Base-by-base conservation (phyloP, 2,329 filamentous ascomycete species). In the Penicillium polonicum region DNA sequence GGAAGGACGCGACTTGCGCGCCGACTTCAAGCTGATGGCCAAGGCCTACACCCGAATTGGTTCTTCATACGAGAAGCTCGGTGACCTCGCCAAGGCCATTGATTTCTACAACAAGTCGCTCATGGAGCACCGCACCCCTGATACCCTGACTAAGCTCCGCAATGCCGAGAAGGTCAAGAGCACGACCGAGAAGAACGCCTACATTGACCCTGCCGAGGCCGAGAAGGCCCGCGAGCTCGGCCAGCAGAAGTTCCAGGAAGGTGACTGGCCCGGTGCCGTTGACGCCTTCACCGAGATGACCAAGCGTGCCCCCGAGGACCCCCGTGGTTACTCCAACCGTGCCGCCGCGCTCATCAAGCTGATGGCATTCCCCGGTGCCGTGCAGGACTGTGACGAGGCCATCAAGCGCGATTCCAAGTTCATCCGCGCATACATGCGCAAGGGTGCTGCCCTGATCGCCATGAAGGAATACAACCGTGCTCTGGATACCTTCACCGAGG, bases 391-490 rank as follows among this genome's bases (percentile, higher is more conserved):
- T 76, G 88, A 96, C 75, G 81, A 85, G 65, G 94, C 94, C 44
- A 95, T 96, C 79, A 89, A 91, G 83, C 89, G 88, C 68, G 94
- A 99, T 70, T 84, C 89, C 57, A 89, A 88, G 72, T 99, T 99
- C 77, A 93, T 97, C 78, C 88, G 93, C 56, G 94, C 94, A 8
- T 97, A 97, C 77, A 89, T 99, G 68, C 89, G 94, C 74, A 97
- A 97, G 82, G 92, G 92, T 0, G 92, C 97, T 79, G 91, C 92
- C 42, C 91, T 93, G 76, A 92, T 94, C 67, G 92, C 92, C 68
- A 99, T 99, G 94, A 91, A 94, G 76, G 93, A 99, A 77, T 97
- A 96, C 82, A 96, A 88, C 76, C 93, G 92, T 76, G 95, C 90
- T 72, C 82, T 97, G 58, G 94, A 99, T 72, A 89, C 88, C 8